Evolutionary conservation across 2,329 filamentous ascomycete genomes (phyloP).

Genomic region (Dactylellina parvicollis): DNA sequence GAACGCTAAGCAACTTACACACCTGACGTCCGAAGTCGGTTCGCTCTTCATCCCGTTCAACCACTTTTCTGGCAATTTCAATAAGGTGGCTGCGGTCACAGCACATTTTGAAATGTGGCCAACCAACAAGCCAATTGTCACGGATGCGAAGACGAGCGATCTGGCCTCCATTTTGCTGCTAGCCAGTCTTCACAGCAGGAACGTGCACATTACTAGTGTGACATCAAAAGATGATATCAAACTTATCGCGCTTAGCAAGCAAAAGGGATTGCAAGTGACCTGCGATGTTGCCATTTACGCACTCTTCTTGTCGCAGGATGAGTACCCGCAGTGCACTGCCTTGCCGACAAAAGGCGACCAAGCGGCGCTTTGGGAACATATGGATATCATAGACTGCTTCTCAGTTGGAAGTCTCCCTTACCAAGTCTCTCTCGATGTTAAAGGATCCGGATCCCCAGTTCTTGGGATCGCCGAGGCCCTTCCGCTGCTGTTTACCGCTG

Average conservation of each 20-base stretch:
- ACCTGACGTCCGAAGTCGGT: constrained; percentile 77
- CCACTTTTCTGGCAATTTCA: constrained; percentile 81
- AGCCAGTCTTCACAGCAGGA: constrained; percentile 79
- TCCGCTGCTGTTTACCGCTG: constrained; percentile 78
- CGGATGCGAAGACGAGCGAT: constrained; percentile 81
- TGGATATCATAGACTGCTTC: constrained; percentile 79
- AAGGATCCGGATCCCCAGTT: constrained; percentile 68
- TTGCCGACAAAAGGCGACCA: constrained; percentile 76
- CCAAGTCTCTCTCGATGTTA: constrained; percentile 71
- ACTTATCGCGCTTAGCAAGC: constrained; percentile 79
- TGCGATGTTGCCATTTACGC: constrained; percentile 85
- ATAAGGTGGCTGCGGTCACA: constrained; percentile 81
- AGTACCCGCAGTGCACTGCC: constrained; percentile 74
- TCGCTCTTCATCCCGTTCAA: constrained; percentile 86
- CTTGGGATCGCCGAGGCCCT: constrained; percentile 78
- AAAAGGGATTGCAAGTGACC: constrained; percentile 82
- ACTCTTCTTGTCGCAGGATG: constrained; percentile 76
- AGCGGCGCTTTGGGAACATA: constrained; percentile 76
- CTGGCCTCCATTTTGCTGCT: constrained; percentile 81
- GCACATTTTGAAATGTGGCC: constrained; percentile 83
- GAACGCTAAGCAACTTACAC: constrained; percentile 78
- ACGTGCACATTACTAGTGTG: constrained; percentile 81
- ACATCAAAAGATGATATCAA: constrained; percentile 83
- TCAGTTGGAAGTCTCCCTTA: constrained; percentile 81
- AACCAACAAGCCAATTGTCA: constrained; percentile 79